These are phyloP conservation scores for Peronospora farinosa DNA, from an alignment of 352 stramenopile genomes.

Conservation along the genomic window DNA sequence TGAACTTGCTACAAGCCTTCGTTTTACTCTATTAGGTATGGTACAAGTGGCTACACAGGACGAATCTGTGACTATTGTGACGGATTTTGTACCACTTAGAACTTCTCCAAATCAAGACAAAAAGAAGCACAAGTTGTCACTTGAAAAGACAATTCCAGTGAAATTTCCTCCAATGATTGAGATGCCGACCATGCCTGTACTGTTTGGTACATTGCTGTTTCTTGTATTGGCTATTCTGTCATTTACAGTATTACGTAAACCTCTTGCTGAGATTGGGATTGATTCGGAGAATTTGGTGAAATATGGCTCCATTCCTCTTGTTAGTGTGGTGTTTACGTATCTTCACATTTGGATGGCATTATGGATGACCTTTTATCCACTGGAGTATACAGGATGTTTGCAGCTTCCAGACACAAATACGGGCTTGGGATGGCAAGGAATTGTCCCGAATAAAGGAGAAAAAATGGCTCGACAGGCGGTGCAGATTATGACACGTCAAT, in stretches of 20 bases:
- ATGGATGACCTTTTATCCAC: conserved; percentile 97
- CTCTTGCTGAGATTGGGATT: conserved; percentile 48
- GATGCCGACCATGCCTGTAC: conserved; percentile 52
- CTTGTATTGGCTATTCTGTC: conserved; percentile 51
- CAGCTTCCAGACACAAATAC: conserved; percentile 86
- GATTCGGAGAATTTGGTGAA: conserved; percentile 62
- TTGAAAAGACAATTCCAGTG: conserved; percentile 33
- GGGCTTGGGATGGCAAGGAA: conserved; percentile 94
- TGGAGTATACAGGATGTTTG: conserved; percentile 89
- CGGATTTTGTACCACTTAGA: conserved; percentile 60
- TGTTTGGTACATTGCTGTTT: conserved; percentile 46
- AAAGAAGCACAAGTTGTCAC: conserved; percentile 15
- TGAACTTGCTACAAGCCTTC: conserved; percentile 68
- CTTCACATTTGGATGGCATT: conserved; percentile 94
- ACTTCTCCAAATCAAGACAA: conserved; percentile 8
- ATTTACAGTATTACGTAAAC: conserved; percentile 66
- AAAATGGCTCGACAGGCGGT: conserved; percentile 94
- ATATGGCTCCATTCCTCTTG: conserved; percentile 79
- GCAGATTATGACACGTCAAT: conserved; percentile 90
- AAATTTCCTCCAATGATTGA: conserved; percentile 83
- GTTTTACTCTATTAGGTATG: conserved; percentile 84
- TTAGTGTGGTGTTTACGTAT: conserved; percentile 90
- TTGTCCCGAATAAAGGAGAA: conserved; percentile 94
- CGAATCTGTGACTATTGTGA: conserved; percentile 63
- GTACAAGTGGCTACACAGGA: conserved; percentile 67